Evolutionary conservation across 805 yeast species (phyloP).

Genomic region (Wickerhamiella cacticola): DNA sequence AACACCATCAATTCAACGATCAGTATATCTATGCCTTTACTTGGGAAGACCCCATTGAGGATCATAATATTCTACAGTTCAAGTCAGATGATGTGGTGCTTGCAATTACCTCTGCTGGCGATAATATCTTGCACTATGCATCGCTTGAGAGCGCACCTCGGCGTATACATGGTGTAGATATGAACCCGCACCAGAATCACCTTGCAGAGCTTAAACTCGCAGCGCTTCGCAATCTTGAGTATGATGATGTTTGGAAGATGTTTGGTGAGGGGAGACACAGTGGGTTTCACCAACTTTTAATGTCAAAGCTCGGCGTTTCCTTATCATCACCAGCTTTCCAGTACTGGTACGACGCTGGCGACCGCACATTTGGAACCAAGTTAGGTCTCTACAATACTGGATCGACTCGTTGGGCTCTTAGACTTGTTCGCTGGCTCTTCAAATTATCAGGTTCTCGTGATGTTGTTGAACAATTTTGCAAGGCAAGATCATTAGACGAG

Average conservation of each 20-base stretch:
- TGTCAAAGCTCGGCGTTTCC: conserved; percentile 49
- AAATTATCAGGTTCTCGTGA: conserved; percentile 35
- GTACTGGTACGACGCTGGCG: conserved; percentile 61
- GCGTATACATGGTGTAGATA: conserved; percentile 71
- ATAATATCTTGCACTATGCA: conserved; percentile 65
- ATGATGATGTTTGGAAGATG: conserved; percentile 56
- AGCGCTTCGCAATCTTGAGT: conserved; percentile 43
- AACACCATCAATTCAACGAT: conserved; percentile 57
- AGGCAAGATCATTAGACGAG: conserved; percentile 45
- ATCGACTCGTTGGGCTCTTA: conserved; percentile 73
- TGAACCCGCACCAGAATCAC: conserved; percentile 75
- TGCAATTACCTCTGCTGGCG: conserved; percentile 82
- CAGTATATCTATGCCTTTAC: conserved; percentile 81
- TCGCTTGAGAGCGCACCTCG: conserved; percentile 59
- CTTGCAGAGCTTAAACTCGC: conserved; percentile 69
- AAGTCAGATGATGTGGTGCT: conserved; percentile 55
- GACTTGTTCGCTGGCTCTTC: conserved; percentile 53
- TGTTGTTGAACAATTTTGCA: conserved; percentile 42
- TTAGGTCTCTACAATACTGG: conserved; percentile 62
- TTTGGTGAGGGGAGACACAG: conserved; percentile 64
- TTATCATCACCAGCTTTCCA: conserved; percentile 72
- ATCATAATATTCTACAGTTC: conserved; percentile 51
- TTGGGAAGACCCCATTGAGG: conserved; percentile 86
- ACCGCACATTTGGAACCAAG: conserved; percentile 42
- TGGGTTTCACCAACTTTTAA: conserved; percentile 40